Evolutionary conservation across 2,329 filamentous ascomycete genomes (phyloP).

Genomic region (Plenodomus lindquistii): DNA sequence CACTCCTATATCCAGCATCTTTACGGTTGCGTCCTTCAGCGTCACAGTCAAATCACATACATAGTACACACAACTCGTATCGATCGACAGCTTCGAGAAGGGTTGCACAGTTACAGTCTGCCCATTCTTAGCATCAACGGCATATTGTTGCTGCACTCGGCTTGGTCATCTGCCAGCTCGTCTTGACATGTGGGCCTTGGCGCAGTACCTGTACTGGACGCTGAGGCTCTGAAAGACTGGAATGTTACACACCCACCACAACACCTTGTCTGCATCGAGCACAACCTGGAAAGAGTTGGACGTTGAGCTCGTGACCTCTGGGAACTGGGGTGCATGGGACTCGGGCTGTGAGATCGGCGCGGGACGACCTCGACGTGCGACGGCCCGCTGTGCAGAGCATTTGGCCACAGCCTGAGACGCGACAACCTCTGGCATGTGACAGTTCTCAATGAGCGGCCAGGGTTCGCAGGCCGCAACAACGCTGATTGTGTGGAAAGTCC

Average conservation of each 20-base stretch:
- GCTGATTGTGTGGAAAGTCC: constrained; percentile 8
- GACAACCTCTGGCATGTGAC: constrained; percentile 34
- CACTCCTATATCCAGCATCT: too few species aligned
- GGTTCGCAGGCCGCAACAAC: neutral
- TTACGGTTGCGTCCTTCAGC: too few species aligned
- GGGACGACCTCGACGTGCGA: constrained; percentile 33
- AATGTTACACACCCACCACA: constrained; percentile 8
- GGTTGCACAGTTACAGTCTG: constrained; percentile 6
- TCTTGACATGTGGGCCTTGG: too few species aligned
- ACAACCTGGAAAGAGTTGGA: constrained; percentile 12
- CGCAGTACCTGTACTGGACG: neutral
- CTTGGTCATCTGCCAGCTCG: neutral
- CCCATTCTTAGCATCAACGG: neutral
- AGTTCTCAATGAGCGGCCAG: constrained; percentile 8
- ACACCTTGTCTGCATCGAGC: constrained; percentile 7
- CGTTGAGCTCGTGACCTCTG: constrained; percentile 28
- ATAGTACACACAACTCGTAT: too few species aligned
- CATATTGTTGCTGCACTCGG: neutral
- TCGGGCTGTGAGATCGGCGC: constrained; percentile 23
- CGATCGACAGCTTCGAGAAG: constrained; percentile 5
- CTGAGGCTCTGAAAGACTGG: constrained; percentile 2
- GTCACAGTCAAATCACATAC: too few species aligned
- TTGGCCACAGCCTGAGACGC: constrained; percentile 31
- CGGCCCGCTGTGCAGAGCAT: constrained; percentile 32
- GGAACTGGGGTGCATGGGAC: constrained; percentile 20